Evolutionary conservation across 495 filamentous ascomycete species (phyloP), one percentile per base, ranked within the genome.

Genomic region (Paragyromitra xinjiangensis): DNA sequence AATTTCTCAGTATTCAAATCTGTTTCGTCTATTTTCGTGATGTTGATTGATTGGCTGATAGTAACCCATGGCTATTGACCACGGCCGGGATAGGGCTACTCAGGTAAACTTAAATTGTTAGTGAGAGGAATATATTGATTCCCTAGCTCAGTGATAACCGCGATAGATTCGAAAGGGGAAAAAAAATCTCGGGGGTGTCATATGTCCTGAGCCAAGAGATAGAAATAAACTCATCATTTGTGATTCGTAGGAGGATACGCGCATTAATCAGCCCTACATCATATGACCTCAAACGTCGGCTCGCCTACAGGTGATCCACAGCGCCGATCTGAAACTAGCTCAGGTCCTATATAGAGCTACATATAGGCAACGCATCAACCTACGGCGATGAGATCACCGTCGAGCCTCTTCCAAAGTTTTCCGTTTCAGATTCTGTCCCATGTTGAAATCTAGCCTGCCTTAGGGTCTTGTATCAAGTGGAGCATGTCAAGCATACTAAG

Each of bases 181-280:
- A 51, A 12, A 71, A 40, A 61, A 75, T 61, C 40, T 69, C 67
- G 6, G 48, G 56, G 66, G 55, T 63, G 58, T 70, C 72, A 53
- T 42, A 19, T 34, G 29, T 64, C n/a, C 45, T n/a, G n/a, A 42
- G 61, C 66, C 56, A 75, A 72, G 45, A 58, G 34, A 71, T 62
- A 56, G 51, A n/a, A 53, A 55, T 45, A 34, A 29, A 71, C 9
- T 24, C 42, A 7, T 45, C 39, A 39, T 61, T 24, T 59, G n/a
- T 56, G 37, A 71, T 71, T 55, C 24, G 56, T 42, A 64, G 44
- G 29, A 37, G 6, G 44, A 51, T 37, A 37, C 61, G 37, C 48
- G 16, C 64, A 48, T 65, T 71, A 58, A 19, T 76, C 73, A 77
- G 74, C 74, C 74, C 69, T 77, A 77, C 69, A 73, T 77, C 39